Evolutionary conservation across 768 basidiomycete species (phyloP).

Genomic region (Pholiota conissans): DNA sequence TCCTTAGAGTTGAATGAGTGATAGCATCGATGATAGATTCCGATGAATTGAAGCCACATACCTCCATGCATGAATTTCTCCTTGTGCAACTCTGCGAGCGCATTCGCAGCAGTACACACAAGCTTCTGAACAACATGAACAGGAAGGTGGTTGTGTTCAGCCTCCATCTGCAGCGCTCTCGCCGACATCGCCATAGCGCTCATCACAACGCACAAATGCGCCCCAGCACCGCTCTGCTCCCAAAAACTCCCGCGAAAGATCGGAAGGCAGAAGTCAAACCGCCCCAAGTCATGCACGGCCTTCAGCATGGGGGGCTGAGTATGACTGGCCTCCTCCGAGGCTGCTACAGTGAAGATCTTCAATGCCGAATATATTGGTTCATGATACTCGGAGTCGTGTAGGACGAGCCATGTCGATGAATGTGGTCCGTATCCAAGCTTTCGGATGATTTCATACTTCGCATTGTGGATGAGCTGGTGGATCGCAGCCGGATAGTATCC

Average conservation of each 20-base stretch:
- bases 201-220: not conserved
- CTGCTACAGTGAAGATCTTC: conserved; percentile 11
- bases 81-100: not conserved
- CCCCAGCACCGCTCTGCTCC: not conserved
- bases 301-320: not conserved
- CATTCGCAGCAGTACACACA: not conserved
- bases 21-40: not conserved
- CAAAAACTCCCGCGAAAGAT: not conserved
- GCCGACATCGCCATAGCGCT: not conserved
- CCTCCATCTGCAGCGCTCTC: not conserved
- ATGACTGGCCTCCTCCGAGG: not conserved
- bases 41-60: not conserved
- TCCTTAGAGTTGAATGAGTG: not conserved
- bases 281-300: not conserved
- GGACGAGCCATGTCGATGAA: conserved; percentile 15
- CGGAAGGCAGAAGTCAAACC: not conserved
- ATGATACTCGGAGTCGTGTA: not conserved
- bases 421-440: conserved; percentile 20
- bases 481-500: not conserved
- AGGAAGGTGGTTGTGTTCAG: not conserved
- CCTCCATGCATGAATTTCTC: not conserved
- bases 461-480: conserved; percentile 13
- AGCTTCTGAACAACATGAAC: not conserved
- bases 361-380: conserved; percentile 10
- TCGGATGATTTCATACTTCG: conserved; percentile 14